Evolutionary conservation across 106 monocot species (phyloP).

Genomic region (Vanilla planifolia): DNA sequence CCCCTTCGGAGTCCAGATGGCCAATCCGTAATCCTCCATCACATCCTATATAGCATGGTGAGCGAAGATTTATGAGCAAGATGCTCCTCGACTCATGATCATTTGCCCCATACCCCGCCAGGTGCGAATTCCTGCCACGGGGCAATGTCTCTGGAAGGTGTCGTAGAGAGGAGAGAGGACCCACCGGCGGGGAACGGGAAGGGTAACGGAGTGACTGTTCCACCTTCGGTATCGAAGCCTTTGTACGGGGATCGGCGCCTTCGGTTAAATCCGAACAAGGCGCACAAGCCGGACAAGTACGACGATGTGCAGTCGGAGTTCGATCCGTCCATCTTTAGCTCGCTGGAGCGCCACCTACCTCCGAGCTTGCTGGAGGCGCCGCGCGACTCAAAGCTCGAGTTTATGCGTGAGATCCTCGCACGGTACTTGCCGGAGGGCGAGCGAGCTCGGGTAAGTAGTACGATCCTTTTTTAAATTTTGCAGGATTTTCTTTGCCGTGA

Average conservation of each 20-base stretch:
- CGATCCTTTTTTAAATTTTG: too few relatives aligned
- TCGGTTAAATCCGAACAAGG: conserved; percentile 78
- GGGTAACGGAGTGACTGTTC: conserved; percentile 18
- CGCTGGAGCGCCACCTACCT: conserved; percentile 88
- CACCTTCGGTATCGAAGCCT: conserved; percentile 5
- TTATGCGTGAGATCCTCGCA: conserved; percentile 77
- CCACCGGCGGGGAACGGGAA: conserved; percentile 13
- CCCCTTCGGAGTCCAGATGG: neutral
- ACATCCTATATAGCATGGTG: neutral
- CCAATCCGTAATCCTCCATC: neutral
- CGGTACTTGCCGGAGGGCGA: conserved; percentile 81
- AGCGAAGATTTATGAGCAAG: neutral
- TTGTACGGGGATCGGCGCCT: conserved; percentile 69
- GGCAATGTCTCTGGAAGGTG: conserved; percentile 2
- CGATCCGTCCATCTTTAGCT: conserved; percentile 68
- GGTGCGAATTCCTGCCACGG: neutral
- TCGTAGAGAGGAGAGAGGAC: conserved; percentile 21
- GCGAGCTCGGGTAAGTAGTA: conserved; percentile 47
- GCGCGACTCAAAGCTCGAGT: conserved; percentile 62
- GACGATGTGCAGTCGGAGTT: conserved; percentile 71
- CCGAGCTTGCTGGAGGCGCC: conserved; percentile 70
- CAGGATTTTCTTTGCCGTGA: too few relatives aligned
- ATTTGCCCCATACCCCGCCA: neutral
- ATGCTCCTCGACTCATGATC: neutral
- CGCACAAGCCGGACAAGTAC: conserved; percentile 76